Percentiles rank a stretch among this genome's conserved stretches.
These are phyloP conservation scores for Melaleuca quinquenervia DNA, from an alignment of 345 rosid genomes.

Conservation along the genomic window DNA sequence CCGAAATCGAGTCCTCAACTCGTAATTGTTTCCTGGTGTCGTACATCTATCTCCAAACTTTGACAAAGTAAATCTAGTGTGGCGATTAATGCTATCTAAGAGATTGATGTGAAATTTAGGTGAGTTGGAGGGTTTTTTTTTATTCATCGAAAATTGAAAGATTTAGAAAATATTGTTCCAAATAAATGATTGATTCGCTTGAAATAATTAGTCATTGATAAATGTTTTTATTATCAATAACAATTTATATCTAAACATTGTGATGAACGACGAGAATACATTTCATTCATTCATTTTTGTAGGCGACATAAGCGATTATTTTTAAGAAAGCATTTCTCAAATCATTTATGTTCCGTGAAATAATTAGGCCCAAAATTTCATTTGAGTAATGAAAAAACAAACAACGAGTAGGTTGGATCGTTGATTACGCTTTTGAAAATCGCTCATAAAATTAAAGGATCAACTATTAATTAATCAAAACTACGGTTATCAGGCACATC, in stretches of 20 bases:
- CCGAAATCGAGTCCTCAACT: not conserved
- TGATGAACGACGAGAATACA: rapidly evolving
- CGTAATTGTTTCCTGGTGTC: not conserved
- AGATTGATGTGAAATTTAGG: not conserved
- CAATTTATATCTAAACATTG: too few relatives aligned
- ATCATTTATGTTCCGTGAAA: not conserved
- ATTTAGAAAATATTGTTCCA: not conserved
- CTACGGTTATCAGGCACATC: not conserved
- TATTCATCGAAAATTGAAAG: too few relatives aligned
- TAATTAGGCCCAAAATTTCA: rapidly evolving
- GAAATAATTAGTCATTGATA: not conserved
- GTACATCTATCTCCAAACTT: not conserved
- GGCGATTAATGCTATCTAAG: not conserved
- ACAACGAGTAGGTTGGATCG: not conserved
- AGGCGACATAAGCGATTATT: not conserved
- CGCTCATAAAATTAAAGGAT: not conserved
- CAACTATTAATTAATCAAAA: not conserved
- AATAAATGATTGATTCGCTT: not conserved
- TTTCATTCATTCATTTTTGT: not conserved
- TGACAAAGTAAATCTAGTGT: not conserved
- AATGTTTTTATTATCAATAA: not conserved
- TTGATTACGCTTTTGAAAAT: rapidly evolving
- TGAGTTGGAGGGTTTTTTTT: not conserved
- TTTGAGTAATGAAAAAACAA: not conserved
- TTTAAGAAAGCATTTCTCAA: not conserved